Evolutionary conservation across 2,329 filamentous ascomycete species (phyloP).

Genomic region (Alternaria dauci): DNA sequence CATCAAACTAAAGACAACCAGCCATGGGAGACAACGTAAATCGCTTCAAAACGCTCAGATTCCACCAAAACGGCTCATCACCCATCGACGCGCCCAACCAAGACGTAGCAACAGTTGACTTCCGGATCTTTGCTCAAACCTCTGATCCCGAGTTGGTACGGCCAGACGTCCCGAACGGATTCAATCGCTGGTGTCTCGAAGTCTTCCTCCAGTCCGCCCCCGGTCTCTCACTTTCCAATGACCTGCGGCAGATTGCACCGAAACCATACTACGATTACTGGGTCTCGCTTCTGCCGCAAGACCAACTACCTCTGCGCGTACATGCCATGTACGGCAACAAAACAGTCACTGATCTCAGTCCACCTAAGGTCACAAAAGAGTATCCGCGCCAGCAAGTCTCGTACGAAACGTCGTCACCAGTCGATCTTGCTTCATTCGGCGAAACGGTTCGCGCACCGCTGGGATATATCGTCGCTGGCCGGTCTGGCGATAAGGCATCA

Average conservation of each 20-base stretch:
- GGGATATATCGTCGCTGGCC: conserved; percentile 55
- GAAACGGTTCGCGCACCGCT: conserved; percentile 48
- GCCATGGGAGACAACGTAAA: conserved; percentile 36
- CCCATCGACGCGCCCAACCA: conserved; percentile 42
- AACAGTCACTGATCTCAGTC: conserved; percentile 16
- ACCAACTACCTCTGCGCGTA: conserved; percentile 26
- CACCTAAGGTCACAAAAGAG: conserved; percentile 24
- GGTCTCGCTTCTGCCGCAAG: conserved; percentile 34
- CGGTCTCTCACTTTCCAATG: conserved; percentile 47
- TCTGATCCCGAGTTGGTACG: conserved; percentile 31
- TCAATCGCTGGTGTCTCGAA: conserved; percentile 37
- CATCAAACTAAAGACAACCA: conserved; percentile 1
- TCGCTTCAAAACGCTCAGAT: conserved; percentile 33
- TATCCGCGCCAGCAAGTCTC: conserved; percentile 31
- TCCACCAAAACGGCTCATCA: conserved; percentile 42
- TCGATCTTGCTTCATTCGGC: conserved; percentile 17
- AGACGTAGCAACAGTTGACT: conserved; percentile 49
- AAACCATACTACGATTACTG: conserved; percentile 43
- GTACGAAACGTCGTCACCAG: conserved; percentile 42
- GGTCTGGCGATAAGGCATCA: conserved; percentile 53
- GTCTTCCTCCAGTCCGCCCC: conserved; percentile 54
- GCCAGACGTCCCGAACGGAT: conserved; percentile 34
- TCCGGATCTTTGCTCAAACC: conserved; percentile 43
- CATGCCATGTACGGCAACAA: conserved; percentile 27
- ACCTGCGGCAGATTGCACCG: conserved; percentile 31